phyloP scores from a whole-genome alignment of 2,329 filamentous ascomycete genomes.

The Chalara sp. region DNA sequence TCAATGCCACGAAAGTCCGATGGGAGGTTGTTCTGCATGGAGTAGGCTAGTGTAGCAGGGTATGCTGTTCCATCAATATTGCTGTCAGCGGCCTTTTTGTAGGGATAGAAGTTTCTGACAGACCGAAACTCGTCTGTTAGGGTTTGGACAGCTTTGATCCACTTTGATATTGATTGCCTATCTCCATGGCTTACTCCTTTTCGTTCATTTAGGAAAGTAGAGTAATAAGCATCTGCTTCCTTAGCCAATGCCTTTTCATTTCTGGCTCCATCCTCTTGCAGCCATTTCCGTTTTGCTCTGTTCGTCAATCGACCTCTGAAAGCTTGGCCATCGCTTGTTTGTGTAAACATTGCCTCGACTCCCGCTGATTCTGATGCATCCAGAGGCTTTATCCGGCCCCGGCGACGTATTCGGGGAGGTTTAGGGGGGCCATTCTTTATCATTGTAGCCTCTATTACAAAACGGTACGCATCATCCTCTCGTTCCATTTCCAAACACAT shows the following conservation, averaged over 20 bases:
- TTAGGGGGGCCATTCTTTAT: conserved; percentile 42
- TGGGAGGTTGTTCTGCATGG: conserved; percentile 14
- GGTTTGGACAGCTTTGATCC: conserved; percentile 53
- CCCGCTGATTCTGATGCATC: neutral
- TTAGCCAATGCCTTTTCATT: conserved; percentile 21
- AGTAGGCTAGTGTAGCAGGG: neutral
- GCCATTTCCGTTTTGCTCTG: neutral
- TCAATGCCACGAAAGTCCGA: conserved; percentile 64
- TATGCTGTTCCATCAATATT: neutral
- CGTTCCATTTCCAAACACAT: conserved; percentile 73
- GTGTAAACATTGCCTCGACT: neutral
- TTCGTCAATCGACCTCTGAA: too few relatives aligned
- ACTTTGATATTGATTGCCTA: conserved; percentile 26
- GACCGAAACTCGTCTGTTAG: conserved; percentile 58
- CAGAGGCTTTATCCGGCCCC: conserved; percentile 19
- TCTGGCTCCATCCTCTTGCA: conserved; percentile 28
- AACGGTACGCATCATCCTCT: conserved; percentile 68
- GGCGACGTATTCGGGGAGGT: conserved; percentile 1
- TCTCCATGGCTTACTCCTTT: conserved; percentile 26
- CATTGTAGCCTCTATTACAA: conserved; percentile 68
- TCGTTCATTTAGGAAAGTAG: conserved; percentile 35
- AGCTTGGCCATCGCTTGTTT: neutral
- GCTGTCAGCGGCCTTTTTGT: neutral
- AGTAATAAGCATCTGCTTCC: conserved; percentile 29
- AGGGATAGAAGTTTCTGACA: conserved; percentile 57